Percentiles rank a stretch among this genome's conserved stretches.
Evolutionary conservation across 2,329 filamentous ascomycete species (phyloP).

Genomic region (Monosporascus sp.): DNA sequence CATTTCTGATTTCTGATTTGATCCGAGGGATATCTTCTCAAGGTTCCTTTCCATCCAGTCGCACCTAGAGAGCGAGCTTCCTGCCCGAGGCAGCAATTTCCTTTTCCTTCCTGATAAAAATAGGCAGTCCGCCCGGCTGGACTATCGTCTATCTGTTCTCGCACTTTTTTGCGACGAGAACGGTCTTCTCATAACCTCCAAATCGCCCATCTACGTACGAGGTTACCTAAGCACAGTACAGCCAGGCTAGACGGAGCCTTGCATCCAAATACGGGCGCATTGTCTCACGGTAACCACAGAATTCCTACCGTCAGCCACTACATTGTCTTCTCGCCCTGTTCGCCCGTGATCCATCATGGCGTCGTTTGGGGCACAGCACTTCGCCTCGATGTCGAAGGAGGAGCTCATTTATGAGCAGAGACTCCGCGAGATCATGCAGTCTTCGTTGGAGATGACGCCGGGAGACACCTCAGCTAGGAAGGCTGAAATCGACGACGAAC

Average conservation of each 20-base stretch:
- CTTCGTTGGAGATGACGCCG: background rate
- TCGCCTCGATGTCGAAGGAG: background rate
- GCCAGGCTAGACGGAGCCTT: slow-evolving; percentile 1
- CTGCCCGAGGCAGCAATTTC: background rate
- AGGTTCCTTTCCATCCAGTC: background rate
- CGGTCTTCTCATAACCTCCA: background rate
- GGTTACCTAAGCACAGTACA: background rate
- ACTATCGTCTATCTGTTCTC: background rate
- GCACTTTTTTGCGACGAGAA: background rate
- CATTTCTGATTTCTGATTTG: background rate
- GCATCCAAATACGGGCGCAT: background rate
- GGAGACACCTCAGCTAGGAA: background rate
- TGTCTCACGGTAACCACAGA: background rate
- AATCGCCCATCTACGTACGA: background rate
- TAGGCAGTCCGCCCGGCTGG: background rate
- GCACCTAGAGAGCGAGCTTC: background rate
- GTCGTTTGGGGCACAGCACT: background rate
- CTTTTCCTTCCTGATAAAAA: too few species aligned
- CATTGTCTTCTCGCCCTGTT: background rate
- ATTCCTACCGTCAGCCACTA: background rate
- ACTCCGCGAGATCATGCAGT: slow-evolving; percentile 3
- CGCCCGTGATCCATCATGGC: slow-evolving; percentile 2
- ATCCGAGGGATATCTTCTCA: background rate
- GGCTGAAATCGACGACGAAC: background rate
- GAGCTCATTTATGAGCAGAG: slow-evolving; percentile 4